Conservation (phyloP, 495 filamentous ascomycete genomes). For the Acidomyces sp. region DNA sequence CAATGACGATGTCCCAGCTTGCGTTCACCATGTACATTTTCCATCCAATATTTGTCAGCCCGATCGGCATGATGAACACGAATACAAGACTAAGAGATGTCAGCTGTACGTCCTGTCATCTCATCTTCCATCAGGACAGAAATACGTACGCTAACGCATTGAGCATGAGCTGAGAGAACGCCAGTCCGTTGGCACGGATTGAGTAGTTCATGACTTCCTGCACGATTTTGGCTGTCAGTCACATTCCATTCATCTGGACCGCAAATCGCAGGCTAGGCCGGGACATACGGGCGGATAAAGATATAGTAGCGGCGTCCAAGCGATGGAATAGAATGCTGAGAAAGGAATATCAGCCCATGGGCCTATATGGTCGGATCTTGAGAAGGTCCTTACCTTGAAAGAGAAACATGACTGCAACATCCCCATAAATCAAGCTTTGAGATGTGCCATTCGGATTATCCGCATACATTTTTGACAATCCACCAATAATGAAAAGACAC, state of each 20-base stretch:
- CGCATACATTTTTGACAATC: constrained; percentile 37
- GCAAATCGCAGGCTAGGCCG: too few relatives aligned
- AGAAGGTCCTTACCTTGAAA: too few relatives aligned
- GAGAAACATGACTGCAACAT: constrained; percentile 29
- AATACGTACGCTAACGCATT: constrained; percentile 36
- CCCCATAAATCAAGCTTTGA: constrained; percentile 31
- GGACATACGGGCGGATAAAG: constrained; percentile 50
- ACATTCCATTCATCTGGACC: too few relatives aligned
- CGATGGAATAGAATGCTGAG: constrained; percentile 11
- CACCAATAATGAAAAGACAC: constrained; percentile 40
- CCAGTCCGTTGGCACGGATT: constrained; percentile 25
- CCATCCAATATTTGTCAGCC: constrained; percentile 23
- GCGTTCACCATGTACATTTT: constrained; percentile 24
- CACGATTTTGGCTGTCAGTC: background rate
- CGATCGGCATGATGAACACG: constrained; percentile 41
- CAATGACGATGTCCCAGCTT: constrained; percentile 20
- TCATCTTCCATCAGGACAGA: constrained; percentile 1
- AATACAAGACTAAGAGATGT: constrained; percentile 27
- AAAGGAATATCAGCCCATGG: too few relatives aligned
- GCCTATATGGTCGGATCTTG: too few relatives aligned
- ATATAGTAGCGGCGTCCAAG: constrained; percentile 41
- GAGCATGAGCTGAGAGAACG: constrained; percentile 22
- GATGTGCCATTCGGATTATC: constrained; percentile 23
- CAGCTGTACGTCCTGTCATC: background rate
- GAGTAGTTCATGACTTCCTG: constrained; percentile 30